Evolutionary conservation across 805 yeast species (phyloP).

Genomic region (Geotrichum ghanense): DNA sequence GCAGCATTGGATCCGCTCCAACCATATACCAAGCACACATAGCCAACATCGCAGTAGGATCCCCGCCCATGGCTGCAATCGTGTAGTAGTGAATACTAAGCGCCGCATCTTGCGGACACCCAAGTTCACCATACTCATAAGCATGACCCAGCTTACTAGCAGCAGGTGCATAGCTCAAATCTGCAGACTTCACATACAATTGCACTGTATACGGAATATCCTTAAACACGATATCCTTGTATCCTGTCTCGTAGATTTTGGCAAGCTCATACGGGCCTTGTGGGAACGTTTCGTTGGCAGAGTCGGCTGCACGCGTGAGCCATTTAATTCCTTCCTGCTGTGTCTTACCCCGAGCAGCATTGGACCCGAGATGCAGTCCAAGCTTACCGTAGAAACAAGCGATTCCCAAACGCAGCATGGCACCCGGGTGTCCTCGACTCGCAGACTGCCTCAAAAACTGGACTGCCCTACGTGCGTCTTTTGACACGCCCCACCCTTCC

Average conservation of each 20-base stretch:
- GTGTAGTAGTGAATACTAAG: constrained; percentile 88
- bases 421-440: constrained; percentile 87
- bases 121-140: constrained; percentile 66
- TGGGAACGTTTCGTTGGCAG: constrained; percentile 71
- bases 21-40: constrained; percentile 95
- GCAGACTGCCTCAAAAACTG: constrained; percentile 83
- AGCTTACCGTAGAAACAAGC: constrained; percentile 74
- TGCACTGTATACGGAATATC: constrained; percentile 80
- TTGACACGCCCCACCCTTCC: constrained; percentile 85
- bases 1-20: constrained; percentile 74
- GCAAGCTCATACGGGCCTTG: constrained; percentile 93
- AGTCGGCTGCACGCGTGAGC: constrained; percentile 77
- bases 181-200: constrained; percentile 78
- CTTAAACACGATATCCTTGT: constrained; percentile 72
- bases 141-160: constrained; percentile 70
- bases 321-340: constrained; percentile 72
- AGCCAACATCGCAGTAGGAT: constrained; percentile 81
- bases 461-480: constrained; percentile 77
- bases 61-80: constrained; percentile 80
- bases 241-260: constrained; percentile 72
- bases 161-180: constrained; percentile 73
- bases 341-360: not conserved
- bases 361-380: constrained; percentile 45
- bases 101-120: constrained; percentile 66
- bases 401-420: constrained; percentile 85